Percentiles rank a stretch among this genome's conserved stretches.
Conservation (phyloP, 495 filamentous ascomycete genomes). For the Penicillium manginii region DNA sequence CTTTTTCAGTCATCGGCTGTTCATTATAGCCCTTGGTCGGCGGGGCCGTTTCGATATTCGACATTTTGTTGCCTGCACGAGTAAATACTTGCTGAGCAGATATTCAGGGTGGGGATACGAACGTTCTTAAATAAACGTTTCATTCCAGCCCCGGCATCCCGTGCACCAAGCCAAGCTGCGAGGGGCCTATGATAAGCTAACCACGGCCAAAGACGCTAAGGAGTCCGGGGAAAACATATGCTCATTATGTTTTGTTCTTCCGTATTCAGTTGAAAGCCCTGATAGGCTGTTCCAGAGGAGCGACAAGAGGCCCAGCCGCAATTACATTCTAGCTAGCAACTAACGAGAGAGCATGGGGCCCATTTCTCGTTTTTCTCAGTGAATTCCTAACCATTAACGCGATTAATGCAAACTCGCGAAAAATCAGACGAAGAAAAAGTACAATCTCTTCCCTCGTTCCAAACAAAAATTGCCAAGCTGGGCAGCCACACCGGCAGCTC, state of each 20-base stretch:
- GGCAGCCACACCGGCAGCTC: conserved; percentile 20
- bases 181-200: conserved; percentile 9
- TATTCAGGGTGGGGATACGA: background rate
- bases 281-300: background rate
- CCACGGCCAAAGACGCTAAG: conserved; percentile 5
- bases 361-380: no score
- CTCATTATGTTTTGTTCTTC: no score
- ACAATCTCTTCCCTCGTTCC: background rate
- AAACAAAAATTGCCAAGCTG: background rate
- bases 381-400: background rate
- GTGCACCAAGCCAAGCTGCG: background rate
- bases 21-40: background rate
- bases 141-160: background rate
- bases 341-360: no score
- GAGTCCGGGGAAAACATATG: conserved; percentile 12
- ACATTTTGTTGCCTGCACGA: conserved; percentile 3
- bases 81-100: background rate
- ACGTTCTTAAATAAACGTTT: background rate
- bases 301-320: background rate
- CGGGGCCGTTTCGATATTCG: conserved; percentile 10
- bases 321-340: background rate
- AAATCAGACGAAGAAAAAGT: background rate
- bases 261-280: no score
- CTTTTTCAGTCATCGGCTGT: conserved; percentile 24
- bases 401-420: background rate